phyloP scores from a whole-genome alignment of 2,329 filamentous ascomycete genomes.

The Diaporthe batatas region DNA sequence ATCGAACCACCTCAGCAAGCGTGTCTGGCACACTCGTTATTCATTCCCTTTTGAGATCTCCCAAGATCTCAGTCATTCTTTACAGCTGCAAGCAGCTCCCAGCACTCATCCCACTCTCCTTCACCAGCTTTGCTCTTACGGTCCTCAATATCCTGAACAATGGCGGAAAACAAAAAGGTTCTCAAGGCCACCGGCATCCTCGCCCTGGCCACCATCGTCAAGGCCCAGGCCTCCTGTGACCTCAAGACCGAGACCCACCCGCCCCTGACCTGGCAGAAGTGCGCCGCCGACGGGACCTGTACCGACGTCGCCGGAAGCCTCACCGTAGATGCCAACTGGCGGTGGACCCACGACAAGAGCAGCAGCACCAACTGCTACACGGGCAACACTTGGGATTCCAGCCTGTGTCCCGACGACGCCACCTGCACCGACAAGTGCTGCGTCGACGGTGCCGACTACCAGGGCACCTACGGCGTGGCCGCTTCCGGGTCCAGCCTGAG shows the following conservation, averaged over 20 bases:
- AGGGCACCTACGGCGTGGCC: conserved; percentile 64
- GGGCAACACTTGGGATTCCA: conserved; percentile 62
- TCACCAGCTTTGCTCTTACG: not conserved
- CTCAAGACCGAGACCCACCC: conserved; percentile 18
- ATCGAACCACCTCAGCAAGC: not conserved
- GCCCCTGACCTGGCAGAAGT: conserved; percentile 11
- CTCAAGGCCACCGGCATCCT: conserved; percentile 11
- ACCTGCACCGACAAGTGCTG: conserved; percentile 69
- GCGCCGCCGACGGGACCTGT: conserved; percentile 8
- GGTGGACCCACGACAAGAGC: conserved; percentile 64
- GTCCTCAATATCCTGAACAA: not conserved
- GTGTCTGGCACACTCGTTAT: conserved; percentile 18
- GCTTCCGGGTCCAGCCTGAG: conserved; percentile 62
- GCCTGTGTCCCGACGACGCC: conserved; percentile 61
- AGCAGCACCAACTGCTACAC: conserved; percentile 65
- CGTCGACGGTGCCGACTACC: conserved; percentile 67
- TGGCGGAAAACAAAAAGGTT: conserved; percentile 14
- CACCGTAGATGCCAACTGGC: conserved; percentile 64
- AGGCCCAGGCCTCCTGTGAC: not conserved
- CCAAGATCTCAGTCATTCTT: not conserved
- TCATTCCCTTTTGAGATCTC: not conserved
- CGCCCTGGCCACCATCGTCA: conserved; percentile 1
- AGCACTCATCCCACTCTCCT: not conserved
- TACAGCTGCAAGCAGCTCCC: conserved; percentile 16
- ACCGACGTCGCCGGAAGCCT: conserved; percentile 47